These are phyloP conservation scores for Millerago galiae DNA, from an alignment of 805 yeast genomes.

Conservation along the genomic window DNA sequence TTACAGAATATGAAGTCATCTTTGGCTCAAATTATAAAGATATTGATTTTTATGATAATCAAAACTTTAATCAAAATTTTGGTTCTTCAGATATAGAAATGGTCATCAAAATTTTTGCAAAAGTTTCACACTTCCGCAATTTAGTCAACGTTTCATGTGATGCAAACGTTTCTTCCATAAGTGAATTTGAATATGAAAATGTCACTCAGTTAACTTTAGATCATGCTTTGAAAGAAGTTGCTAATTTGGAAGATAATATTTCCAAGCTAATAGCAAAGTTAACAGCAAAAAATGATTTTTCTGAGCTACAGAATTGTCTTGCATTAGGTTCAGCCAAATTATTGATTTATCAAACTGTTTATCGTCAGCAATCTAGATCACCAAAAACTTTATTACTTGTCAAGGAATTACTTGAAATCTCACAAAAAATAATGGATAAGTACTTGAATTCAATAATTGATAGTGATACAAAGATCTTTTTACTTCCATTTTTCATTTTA, in stretches of 20 bases:
- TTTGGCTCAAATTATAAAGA: background rate
- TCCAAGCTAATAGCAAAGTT: background rate
- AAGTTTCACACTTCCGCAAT: background rate
- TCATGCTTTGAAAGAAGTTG: background rate
- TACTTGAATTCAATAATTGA: background rate
- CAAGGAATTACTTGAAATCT: background rate
- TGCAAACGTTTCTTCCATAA: background rate
- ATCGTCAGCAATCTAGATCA: background rate
- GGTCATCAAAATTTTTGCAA: background rate
- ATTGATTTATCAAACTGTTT: constrained; percentile 1
- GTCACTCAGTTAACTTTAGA: background rate
- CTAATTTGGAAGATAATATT: background rate
- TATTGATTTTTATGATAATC: background rate
- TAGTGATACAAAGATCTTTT: background rate
- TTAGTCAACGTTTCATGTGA: constrained; percentile 1
- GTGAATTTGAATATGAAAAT: background rate
- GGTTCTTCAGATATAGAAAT: background rate
- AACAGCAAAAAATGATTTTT: background rate
- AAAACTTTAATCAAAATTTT: background rate
- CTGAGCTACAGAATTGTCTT: background rate
- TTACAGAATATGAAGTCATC: background rate
- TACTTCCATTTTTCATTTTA: background rate
- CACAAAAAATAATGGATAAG: background rate
- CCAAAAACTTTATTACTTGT: constrained; percentile 1
- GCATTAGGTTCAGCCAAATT: background rate